These are phyloP conservation scores for Tetradesmus obliquus DNA, from an alignment of 139 green algal species.

Conservation along the genomic window DNA sequence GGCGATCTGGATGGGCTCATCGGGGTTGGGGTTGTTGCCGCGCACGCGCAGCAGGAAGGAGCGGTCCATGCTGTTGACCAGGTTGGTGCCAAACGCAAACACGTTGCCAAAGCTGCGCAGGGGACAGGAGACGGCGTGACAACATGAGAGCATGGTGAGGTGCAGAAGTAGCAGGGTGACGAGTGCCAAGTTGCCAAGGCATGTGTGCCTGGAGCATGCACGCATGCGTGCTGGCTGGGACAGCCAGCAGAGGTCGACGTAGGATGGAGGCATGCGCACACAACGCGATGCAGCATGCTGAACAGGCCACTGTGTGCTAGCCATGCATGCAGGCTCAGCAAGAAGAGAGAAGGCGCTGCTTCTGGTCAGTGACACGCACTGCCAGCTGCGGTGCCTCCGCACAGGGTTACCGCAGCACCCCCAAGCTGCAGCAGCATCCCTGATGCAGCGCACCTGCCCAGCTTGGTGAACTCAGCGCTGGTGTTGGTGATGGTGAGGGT, in stretches of 20 bases:
- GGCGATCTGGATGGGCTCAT: constrained; percentile 59
- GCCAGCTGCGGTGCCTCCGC: too few relatives aligned
- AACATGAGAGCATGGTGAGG: neutral
- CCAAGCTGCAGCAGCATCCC: neutral
- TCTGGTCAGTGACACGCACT: too few relatives aligned
- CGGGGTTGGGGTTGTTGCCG: neutral
- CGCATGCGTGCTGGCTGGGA: too few relatives aligned
- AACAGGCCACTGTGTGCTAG: neutral
- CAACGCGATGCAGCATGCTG: too few relatives aligned
- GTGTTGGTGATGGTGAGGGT: constrained; percentile 51
- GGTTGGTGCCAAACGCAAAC: constrained; percentile 49
- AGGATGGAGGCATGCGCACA: too few relatives aligned
- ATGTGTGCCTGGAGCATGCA: too few relatives aligned
- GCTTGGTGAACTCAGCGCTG: constrained; percentile 40
- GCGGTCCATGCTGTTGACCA: constrained; percentile 64
- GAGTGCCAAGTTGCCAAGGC: neutral
- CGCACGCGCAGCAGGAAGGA: constrained; percentile 50
- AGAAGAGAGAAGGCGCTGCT: too few relatives aligned
- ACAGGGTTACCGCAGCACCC: neutral
- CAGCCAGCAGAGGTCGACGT: too few relatives aligned
- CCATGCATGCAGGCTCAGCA: neutral
- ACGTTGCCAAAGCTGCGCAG: constrained; percentile 41
- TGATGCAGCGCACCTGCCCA: constrained; percentile 19
- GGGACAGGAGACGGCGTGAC: neutral
- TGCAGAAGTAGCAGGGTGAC: neutral